Evolutionary conservation across 805 yeast species (phyloP), one percentile per base, ranked within the genome.

Genomic region (Komagataella ulmi): DNA sequence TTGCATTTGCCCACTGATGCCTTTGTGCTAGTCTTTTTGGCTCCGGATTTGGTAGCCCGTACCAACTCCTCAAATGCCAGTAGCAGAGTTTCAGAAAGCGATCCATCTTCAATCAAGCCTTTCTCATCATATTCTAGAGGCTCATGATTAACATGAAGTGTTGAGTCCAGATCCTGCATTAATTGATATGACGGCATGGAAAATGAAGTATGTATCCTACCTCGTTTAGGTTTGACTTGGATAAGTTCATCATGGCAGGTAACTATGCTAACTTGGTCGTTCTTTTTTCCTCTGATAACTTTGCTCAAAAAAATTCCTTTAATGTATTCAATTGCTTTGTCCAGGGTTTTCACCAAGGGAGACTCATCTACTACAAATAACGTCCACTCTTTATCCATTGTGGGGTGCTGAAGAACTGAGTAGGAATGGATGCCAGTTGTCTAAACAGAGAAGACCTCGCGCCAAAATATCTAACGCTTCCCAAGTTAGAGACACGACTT

Each of bases 321-420:
- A 17, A 77, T 66, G 54, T 75, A 78, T 19, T 63, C 60, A 53
- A 74, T 55, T 5, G 72, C 70, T n/a, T 60, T 56, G 4, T 64
- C 68, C 10, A 73, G 56, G 61, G 70, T 61, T 56, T 65, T 44
- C 64, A 73, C 61, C 80, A 73, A 55, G 59, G 69, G 66, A 8
- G 77, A 71, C 12, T 73, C 64, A 59, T 81, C 87, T 14, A 78
- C 69, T 7, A 80, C 67, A 55, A 74, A 78, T 19, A 54, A 59
- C 4, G 63, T 56, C 12, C 50, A 48, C 43, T 62, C 64, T 44
- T 59, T 60, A 12, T 59, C 61, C 44, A 44, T 44, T 44, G 19
- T n/a, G 12, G 19, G 46, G 23, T 17, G 19, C 17, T 19, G n/a
- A 14, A 18, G 46, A n/a, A n/a, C 4, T 43, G 45, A 43, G 45